Conservation (phyloP, 2,329 filamentous ascomycete genomes). For the Pyricularia grisea region DNA sequence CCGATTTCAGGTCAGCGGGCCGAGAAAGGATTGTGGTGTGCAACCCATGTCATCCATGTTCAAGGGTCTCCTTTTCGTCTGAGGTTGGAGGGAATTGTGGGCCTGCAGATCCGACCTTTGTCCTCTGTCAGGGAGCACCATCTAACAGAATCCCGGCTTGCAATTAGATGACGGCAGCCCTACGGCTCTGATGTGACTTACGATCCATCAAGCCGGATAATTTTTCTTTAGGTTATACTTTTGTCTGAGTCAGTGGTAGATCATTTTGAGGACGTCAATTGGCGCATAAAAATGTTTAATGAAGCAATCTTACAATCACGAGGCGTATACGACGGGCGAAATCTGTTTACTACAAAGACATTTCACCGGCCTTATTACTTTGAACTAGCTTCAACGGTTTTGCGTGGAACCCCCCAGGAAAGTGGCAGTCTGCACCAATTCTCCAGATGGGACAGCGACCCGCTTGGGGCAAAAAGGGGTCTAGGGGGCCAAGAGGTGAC, state of each 20-base stretch:
- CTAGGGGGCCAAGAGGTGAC: not conserved
- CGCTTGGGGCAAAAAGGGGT: not conserved
- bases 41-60: too few species aligned
- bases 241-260: too few species aligned
- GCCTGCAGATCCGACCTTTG: not conserved
- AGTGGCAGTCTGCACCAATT: not conserved
- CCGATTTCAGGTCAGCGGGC: not conserved
- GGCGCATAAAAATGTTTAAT: not conserved
- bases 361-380: not conserved
- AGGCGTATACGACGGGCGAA: not conserved
- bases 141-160: not conserved
- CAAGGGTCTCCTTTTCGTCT: not conserved
- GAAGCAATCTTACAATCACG: not conserved
- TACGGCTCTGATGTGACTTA: not conserved
- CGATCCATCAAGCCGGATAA: not conserved
- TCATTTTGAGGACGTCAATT: not conserved
- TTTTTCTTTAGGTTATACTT: too few species aligned
- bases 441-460: not conserved
- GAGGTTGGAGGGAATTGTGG: not conserved
- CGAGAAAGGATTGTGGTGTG: not conserved
- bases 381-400: not conserved
- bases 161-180: not conserved
- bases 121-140: not conserved
- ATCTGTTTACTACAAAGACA: not conserved
- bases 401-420: not conserved